A percentile compares a stretch with the other conserved stretches of the same genome.
These are phyloP conservation scores for Hypoxylon sp. DNA, from an alignment of 2,329 filamentous ascomycete genomes.

Conservation along the genomic window DNA sequence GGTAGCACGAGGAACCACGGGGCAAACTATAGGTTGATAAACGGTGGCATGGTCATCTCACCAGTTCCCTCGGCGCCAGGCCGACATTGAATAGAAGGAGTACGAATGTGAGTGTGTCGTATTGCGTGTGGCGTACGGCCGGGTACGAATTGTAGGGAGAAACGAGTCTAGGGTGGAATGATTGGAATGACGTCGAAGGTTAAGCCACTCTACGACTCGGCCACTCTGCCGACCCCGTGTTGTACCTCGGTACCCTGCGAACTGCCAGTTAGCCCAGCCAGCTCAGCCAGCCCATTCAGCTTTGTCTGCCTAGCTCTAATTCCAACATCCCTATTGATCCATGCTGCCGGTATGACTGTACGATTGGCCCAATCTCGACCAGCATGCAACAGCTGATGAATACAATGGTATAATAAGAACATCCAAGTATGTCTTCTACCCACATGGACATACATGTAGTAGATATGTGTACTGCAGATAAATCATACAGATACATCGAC, in stretches of 20 bases:
- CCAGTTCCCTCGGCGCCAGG: slow-evolving; percentile 10
- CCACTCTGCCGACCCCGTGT: slow-evolving; percentile 8
- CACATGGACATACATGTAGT: not conserved
- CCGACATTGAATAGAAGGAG: too few relatives aligned
- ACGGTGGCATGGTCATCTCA: slow-evolving; percentile 12
- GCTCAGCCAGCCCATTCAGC: not conserved
- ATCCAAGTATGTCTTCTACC: not conserved
- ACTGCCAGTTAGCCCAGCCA: not conserved
- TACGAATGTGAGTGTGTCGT: too few relatives aligned
- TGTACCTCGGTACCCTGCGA: not conserved
- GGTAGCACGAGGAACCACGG: not conserved
- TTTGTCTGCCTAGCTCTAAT: too few relatives aligned
- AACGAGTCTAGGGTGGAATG: slow-evolving; percentile 3
- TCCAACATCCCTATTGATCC: not conserved
- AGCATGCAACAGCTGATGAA: not conserved
- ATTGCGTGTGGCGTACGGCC: too few relatives aligned
- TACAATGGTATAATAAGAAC: not conserved
- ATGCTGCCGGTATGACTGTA: not conserved
- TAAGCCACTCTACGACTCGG: too few relatives aligned
- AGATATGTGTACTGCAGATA: not conserved
- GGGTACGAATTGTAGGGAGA: not conserved
- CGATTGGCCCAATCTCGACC: not conserved
- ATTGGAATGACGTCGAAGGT: slow-evolving; percentile 28
- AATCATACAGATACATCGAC: too few relatives aligned
- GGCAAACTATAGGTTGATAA: not conserved